phyloP scores from a whole-genome alignment of 345 rosid genomes.

The Eucalyptus sp. region DNA sequence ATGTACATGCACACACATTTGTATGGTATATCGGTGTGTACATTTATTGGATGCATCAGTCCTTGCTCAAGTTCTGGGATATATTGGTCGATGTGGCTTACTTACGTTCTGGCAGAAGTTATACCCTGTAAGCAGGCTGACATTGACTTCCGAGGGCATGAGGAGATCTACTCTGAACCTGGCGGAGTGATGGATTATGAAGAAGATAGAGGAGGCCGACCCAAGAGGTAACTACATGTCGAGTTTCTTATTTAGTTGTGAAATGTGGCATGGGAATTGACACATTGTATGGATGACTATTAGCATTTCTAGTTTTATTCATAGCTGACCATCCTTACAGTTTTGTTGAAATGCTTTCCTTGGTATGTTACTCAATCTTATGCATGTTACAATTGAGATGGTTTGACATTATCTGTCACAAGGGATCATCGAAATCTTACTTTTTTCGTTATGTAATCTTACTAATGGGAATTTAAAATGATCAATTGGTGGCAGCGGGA shows the following conservation, averaged over 20 bases:
- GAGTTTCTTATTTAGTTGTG: background rate
- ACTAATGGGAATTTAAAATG: background rate
- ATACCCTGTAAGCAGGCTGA: slow-evolving; percentile 96
- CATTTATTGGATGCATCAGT: background rate
- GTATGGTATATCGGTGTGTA: background rate
- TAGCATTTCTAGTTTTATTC: background rate
- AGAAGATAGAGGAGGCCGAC: slow-evolving; percentile 83
- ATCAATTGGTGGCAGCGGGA: background rate
- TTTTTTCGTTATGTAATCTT: background rate
- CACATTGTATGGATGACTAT: background rate
- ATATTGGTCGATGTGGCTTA: slow-evolving; percentile 85
- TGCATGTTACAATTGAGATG: background rate
- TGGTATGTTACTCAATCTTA: background rate
- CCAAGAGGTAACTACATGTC: slow-evolving; percentile 56
- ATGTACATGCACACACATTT: background rate
- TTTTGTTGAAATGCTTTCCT: background rate
- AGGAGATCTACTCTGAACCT: slow-evolving; percentile 89
- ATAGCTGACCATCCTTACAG: background rate
- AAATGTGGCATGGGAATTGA: background rate
- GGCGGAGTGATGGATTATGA: slow-evolving; percentile 98
- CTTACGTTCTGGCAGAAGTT: slow-evolving; percentile 99
- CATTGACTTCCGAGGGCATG: slow-evolving; percentile 70
- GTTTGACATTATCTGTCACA: background rate
- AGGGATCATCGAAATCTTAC: background rate
- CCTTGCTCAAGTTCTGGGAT: slow-evolving; percentile 22